These are phyloP conservation scores for Pseudogymnoascus sp. DNA, from an alignment of 2,329 filamentous ascomycete species.

Conservation along the genomic window DNA sequence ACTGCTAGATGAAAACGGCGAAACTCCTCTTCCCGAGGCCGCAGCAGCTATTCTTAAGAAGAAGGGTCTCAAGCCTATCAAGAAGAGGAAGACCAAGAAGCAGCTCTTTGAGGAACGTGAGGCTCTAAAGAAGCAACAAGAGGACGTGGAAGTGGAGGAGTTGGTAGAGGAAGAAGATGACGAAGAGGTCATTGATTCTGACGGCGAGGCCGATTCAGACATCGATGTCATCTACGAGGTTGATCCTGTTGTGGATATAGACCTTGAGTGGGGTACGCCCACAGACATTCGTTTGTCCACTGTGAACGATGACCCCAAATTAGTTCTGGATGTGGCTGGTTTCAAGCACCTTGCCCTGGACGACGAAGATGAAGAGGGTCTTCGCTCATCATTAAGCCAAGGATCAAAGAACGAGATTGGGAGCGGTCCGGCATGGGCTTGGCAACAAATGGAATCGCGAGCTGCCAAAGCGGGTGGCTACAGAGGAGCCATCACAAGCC, in stretches of 20 bases:
- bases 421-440: slow-evolving; percentile 55
- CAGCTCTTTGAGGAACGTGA: slow-evolving; percentile 53
- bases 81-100: slow-evolving; percentile 71
- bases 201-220: slow-evolving; percentile 21
- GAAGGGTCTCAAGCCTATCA: slow-evolving; percentile 45
- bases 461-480: slow-evolving; percentile 52
- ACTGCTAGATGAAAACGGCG: slow-evolving; percentile 36
- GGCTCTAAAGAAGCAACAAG: slow-evolving; percentile 19
- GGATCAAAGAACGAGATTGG: slow-evolving; percentile 39
- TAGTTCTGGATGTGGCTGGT: slow-evolving; percentile 61
- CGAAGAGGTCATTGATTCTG: slow-evolving; percentile 17
- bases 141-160: not conserved
- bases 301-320: slow-evolving; percentile 54
- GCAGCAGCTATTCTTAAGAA: slow-evolving; percentile 41
- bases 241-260: slow-evolving; percentile 31
- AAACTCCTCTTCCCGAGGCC: slow-evolving; percentile 36
- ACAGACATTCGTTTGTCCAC: slow-evolving; percentile 49
- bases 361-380: slow-evolving; percentile 53
- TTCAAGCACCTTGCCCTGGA: slow-evolving; percentile 62
- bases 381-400: slow-evolving; percentile 31
- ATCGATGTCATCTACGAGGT: slow-evolving; percentile 31
- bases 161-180: slow-evolving; percentile 24
- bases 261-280: slow-evolving; percentile 52
- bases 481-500: slow-evolving; percentile 34
- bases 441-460: slow-evolving; percentile 65